Evolutionary conservation across 2,329 filamentous ascomycete genomes (phyloP), one percentile per base, ranked within the genome.

Genomic region (Colletotrichum karsti): DNA sequence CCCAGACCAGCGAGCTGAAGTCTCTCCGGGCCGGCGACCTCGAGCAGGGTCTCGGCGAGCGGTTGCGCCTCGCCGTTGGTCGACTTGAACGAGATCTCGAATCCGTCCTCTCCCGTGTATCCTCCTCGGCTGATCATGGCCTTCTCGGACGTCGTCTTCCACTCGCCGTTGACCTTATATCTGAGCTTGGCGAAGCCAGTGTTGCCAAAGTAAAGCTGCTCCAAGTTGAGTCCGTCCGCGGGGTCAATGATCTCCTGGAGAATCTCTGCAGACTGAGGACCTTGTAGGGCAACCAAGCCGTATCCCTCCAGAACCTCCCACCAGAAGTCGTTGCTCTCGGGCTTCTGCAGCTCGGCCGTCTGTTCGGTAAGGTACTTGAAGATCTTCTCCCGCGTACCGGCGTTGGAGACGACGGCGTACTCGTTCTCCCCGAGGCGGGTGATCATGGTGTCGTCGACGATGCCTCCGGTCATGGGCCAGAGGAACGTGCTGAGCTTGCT

Each of bases 31-130:
- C 90, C 88, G 26, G 91, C 91, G 42, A 95, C 86, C 20, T 83
- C 83, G 6, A 69, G 42, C 12, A 89, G 86, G 8, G 91, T 90
- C 73, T 91, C 87, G 24, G 86, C 85, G 0, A 88, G 86, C 1
- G 92, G 71, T 9, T 79, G 80, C 20, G 77, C 79, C 73, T 81
- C 79, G 71, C 78, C 79, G 67, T 80, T 79, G 18, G 54, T 58
- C 22, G 67, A 59, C 54, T 61, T 63, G 74, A 98, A 92, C 42
- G 93, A 96, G 75, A 99, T 93, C 83, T 99, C 96, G 81, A 99
- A 99, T 44, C 96, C 96, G 79, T 99, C 96, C 83, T 99, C 96
- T 68, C 96, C 96, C 0, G 96, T 99, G 84, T 99, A 99, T 5
- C 96, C 96, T 51, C 92, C 96, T 69, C 96, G 90, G 77, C 91